A percentile compares a stretch with the other conserved stretches of the same genome.
phyloP scores from a whole-genome alignment of 305 asterid genomes.

The Fraxinus latifolia region DNA sequence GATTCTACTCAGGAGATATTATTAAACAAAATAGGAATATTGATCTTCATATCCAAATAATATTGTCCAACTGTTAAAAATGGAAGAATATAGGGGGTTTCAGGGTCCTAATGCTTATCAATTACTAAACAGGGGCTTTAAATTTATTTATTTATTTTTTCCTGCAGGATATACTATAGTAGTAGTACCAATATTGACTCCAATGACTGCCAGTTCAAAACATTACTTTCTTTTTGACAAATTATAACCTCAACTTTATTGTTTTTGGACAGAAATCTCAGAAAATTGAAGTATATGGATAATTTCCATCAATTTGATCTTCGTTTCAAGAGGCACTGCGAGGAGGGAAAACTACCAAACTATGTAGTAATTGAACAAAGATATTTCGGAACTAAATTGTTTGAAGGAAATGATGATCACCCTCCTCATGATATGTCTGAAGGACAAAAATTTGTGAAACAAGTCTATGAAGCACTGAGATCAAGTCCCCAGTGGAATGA shows the following conservation, averaged over 20 bases:
- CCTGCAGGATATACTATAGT: not conserved
- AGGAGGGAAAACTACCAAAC: conserved; percentile 62
- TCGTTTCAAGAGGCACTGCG: conserved; percentile 49
- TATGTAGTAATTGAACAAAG: conserved; percentile 60
- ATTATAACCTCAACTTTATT: not conserved
- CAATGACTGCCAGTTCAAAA: not conserved
- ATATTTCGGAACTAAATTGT: conserved; percentile 40
- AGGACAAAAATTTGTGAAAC: conserved; percentile 61
- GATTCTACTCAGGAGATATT: too few species aligned
- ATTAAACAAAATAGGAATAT: too few species aligned
- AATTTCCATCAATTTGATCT: conserved; percentile 58
- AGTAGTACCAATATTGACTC: not conserved
- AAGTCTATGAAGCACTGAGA: conserved; percentile 57
- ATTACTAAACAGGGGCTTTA: not conserved
- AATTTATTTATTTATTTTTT: too few species aligned
- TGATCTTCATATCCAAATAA: not conserved
- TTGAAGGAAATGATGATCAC: conserved; percentile 66
- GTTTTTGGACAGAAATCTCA: conserved; percentile 40
- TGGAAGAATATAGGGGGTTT: not conserved
- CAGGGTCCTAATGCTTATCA: not conserved
- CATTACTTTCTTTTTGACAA: not conserved
- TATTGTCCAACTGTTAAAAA: too few species aligned
- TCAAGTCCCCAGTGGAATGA: conserved; percentile 71
- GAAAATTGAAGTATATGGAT: conserved; percentile 49
- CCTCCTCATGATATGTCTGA: conserved; percentile 58